Percentiles rank a stretch among this genome's conserved stretches.
phyloP scores from a whole-genome alignment of 805 yeast genomes.

The Groenewaldozyma tartarivorans region DNA sequence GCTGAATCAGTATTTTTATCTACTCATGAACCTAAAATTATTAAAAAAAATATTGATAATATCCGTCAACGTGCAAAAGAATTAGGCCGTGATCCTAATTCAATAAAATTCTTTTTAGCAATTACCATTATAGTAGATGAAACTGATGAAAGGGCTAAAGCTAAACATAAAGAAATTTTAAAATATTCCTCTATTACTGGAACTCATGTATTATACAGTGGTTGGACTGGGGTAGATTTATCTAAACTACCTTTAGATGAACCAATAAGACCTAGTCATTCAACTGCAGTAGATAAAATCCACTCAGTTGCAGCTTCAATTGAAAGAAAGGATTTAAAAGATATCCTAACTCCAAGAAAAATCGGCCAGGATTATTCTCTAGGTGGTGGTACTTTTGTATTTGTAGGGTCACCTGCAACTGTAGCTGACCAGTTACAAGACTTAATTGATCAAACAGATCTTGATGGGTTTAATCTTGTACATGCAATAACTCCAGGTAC shows the following conservation, averaged over 20 bases:
- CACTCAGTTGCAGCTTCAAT: too few relatives aligned
- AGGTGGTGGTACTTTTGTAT: slow-evolving; percentile 24
- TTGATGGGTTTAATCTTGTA: slow-evolving; percentile 37
- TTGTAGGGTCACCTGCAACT: slow-evolving; percentile 30
- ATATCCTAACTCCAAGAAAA: slow-evolving; percentile 21
- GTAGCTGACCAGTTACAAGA: slow-evolving; percentile 33
- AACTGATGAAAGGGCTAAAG: slow-evolving; percentile 35
- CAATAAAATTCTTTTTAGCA: slow-evolving; percentile 31
- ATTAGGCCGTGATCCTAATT: slow-evolving; percentile 29
- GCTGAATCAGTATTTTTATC: slow-evolving; percentile 37
- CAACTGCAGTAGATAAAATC: too few relatives aligned
- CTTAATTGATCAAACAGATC: slow-evolving; percentile 32
- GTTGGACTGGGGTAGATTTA: slow-evolving; percentile 36
- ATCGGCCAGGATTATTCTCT: slow-evolving; percentile 29
- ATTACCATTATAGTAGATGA: slow-evolving; percentile 31
- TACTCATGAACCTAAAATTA: slow-evolving; percentile 27
- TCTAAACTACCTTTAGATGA: slow-evolving; percentile 32
- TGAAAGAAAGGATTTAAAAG: too few relatives aligned
- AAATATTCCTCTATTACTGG: slow-evolving; percentile 33
- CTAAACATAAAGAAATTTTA: slow-evolving; percentile 28
- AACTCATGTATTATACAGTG: slow-evolving; percentile 32
- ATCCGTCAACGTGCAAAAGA: slow-evolving; percentile 28
- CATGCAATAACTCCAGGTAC: slow-evolving; percentile 31
- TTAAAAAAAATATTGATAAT: slow-evolving; percentile 25
- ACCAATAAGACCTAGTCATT: slow-evolving; percentile 32